phyloP scores from a whole-genome alignment of 495 filamentous ascomycete species.

The Hapsidospora chrysogenum region DNA sequence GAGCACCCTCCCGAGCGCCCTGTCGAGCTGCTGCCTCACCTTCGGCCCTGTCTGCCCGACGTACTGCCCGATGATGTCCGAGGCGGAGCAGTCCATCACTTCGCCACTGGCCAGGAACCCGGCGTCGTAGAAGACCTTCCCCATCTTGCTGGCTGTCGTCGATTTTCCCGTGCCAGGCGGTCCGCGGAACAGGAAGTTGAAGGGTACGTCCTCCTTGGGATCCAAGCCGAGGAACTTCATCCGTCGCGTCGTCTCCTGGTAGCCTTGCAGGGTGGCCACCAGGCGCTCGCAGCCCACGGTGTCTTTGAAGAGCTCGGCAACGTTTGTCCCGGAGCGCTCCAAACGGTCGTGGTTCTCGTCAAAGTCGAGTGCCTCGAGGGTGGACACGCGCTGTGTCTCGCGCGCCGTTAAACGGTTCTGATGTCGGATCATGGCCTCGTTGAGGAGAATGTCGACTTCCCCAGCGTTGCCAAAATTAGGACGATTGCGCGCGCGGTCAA shows the following conservation, averaged over 20 bases:
- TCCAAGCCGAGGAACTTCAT: slow-evolving; percentile 43
- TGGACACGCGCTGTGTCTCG: slow-evolving; percentile 3
- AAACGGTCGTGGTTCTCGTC: slow-evolving; percentile 48
- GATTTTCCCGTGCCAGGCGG: slow-evolving; percentile 56
- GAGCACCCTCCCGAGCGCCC: slow-evolving; percentile 43
- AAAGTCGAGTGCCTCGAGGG: slow-evolving; percentile 47
- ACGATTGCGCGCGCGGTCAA: slow-evolving; percentile 33
- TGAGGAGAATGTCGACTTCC: slow-evolving; percentile 49
- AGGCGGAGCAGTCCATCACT: slow-evolving; percentile 42
- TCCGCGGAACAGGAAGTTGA: slow-evolving; percentile 26
- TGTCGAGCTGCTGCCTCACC: slow-evolving; percentile 37
- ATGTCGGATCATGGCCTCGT: slow-evolving; percentile 38
- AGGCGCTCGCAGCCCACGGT: slow-evolving; percentile 42
- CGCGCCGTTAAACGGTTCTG: slow-evolving; percentile 28
- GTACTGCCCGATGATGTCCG: slow-evolving; percentile 44
- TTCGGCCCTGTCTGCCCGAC: slow-evolving; percentile 52
- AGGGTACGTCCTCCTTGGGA: slow-evolving; percentile 25
- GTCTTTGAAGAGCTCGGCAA: slow-evolving; percentile 41
- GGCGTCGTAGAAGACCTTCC: slow-evolving; percentile 57
- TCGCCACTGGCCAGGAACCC: slow-evolving; percentile 37
- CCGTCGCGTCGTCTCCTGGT: slow-evolving; percentile 34
- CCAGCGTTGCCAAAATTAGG: slow-evolving; percentile 47
- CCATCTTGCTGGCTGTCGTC: slow-evolving; percentile 53
- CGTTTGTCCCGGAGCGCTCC: slow-evolving; percentile 29
- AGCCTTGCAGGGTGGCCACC: slow-evolving; percentile 39